Percentiles rank a stretch among this genome's conserved stretches.
phyloP scores from a whole-genome alignment of 2,329 filamentous ascomycete genomes.

The Aplosporella prunicola region DNA sequence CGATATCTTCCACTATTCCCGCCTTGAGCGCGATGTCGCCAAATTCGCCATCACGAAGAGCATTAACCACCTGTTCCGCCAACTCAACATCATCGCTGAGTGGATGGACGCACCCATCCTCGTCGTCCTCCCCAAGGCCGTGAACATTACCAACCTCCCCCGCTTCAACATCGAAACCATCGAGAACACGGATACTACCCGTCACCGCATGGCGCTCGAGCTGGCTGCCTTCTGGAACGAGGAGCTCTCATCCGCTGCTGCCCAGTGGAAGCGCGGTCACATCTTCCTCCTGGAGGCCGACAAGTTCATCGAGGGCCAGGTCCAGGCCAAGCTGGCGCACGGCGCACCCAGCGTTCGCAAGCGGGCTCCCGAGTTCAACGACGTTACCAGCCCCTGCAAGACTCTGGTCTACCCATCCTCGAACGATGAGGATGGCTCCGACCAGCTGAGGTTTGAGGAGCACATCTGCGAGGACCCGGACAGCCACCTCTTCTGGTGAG shows the following conservation, averaged over 20 bases:
- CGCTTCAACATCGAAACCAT: slow-evolving; percentile 18
- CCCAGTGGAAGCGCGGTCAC: slow-evolving; percentile 22
- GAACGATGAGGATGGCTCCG: slow-evolving; percentile 11
- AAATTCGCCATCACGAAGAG: slow-evolving; percentile 25
- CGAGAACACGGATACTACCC: slow-evolving; percentile 16
- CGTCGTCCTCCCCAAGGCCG: slow-evolving; percentile 23
- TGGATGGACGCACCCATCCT: slow-evolving; percentile 18
- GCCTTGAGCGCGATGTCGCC: slow-evolving; percentile 21
- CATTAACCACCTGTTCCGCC: slow-evolving; percentile 24
- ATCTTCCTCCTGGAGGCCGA: slow-evolving; percentile 27
- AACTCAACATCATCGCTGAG: slow-evolving; percentile 25
- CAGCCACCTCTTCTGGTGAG: slow-evolving; percentile 28
- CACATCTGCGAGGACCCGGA: slow-evolving; percentile 21
- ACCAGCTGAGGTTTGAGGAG: slow-evolving; percentile 9
- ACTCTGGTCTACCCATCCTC: slow-evolving; percentile 10
- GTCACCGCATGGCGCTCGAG: slow-evolving; percentile 25
- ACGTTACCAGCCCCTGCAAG: slow-evolving; percentile 26
- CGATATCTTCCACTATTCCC: slow-evolving; percentile 26
- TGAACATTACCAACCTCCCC: slow-evolving; percentile 29
- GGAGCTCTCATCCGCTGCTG: slow-evolving; percentile 20
- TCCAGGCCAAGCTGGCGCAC: slow-evolving; percentile 23
- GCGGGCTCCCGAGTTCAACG: slow-evolving; percentile 24
- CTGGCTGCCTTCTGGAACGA: slow-evolving; percentile 29
- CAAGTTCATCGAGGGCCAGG: slow-evolving; percentile 24
- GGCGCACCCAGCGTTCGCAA: slow-evolving; percentile 21